Percentiles rank a stretch among this genome's conserved stretches.
phyloP scores from a whole-genome alignment of 164 flowering plant genomes.

The Berberis thunbergii region DNA sequence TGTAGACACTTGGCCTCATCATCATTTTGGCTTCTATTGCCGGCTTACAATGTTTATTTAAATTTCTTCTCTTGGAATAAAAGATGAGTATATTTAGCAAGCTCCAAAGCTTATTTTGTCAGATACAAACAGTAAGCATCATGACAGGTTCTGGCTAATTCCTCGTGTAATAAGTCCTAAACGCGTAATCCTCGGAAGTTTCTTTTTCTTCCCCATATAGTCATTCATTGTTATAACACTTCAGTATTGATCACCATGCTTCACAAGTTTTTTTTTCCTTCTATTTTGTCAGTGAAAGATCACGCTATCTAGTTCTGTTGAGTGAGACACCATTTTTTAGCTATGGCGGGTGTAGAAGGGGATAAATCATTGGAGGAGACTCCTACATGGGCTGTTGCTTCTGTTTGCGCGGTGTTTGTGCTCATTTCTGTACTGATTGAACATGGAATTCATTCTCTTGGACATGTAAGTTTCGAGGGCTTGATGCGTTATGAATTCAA shows the following conservation, averaged over 20 bases:
- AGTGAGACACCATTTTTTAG: neutral
- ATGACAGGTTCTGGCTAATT: neutral
- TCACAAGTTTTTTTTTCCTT: neutral
- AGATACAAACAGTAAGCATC: neutral
- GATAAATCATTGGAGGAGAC: constrained; percentile 40
- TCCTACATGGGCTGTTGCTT: constrained; percentile 73
- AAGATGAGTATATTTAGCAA: neutral
- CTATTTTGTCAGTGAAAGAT: neutral
- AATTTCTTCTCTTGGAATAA: neutral
- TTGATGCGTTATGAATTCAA: neutral
- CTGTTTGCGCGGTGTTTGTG: constrained; percentile 48
- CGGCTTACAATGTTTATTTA: neutral
- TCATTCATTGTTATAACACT: too few relatives aligned
- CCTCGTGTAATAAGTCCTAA: neutral
- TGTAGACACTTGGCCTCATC: neutral
- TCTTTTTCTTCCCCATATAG: too few relatives aligned
- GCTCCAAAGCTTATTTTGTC: neutral
- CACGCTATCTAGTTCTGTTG: neutral
- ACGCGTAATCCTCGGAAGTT: too few relatives aligned
- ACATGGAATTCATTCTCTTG: constrained; percentile 44
- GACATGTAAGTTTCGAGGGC: constrained; percentile 25
- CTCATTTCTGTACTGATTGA: constrained; percentile 48
- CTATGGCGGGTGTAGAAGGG: constrained; percentile 26
- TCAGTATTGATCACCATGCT: neutral
- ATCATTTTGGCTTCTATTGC: neutral